Percentiles rank a stretch among this genome's conserved stretches.
These are phyloP conservation scores for Pseudogymnoascus sp. DNA, from an alignment of 2,329 filamentous ascomycete species.

Conservation along the genomic window DNA sequence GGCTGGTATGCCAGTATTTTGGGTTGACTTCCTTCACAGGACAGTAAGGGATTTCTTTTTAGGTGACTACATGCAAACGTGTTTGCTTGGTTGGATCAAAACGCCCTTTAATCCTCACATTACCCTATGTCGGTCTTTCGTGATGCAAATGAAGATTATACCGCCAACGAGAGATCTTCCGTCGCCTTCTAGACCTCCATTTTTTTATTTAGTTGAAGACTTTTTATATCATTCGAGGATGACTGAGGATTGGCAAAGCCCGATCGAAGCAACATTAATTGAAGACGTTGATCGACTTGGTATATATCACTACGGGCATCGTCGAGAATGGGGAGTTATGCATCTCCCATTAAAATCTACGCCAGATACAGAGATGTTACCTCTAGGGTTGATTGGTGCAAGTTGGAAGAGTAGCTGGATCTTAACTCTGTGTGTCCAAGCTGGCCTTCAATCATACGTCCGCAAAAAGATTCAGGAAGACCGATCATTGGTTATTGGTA, in stretches of 20 bases:
- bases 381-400: not conserved
- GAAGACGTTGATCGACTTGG: not conserved
- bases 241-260: not conserved
- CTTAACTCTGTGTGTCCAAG: not conserved
- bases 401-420: not conserved
- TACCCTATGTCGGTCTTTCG: not conserved
- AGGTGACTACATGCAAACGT: not conserved
- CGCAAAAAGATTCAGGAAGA: not conserved
- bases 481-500: not conserved
- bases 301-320: not conserved
- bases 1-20: not conserved
- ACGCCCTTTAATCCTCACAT: not conserved
- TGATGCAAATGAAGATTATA: not conserved
- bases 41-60: slow-evolving; percentile 8
- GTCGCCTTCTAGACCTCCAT: not conserved
- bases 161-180: not conserved
- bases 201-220: not conserved
- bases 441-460: not conserved
- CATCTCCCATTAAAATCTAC: not conserved
- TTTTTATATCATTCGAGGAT: not conserved
- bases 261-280: not conserved
- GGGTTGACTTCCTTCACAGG: slow-evolving; percentile 8
- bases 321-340: not conserved
- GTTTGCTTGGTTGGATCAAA: not conserved
- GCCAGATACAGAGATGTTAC: not conserved